These are phyloP conservation scores for Lactarius sanguifluus DNA, from an alignment of 768 basidiomycete genomes.

Conservation along the genomic window DNA sequence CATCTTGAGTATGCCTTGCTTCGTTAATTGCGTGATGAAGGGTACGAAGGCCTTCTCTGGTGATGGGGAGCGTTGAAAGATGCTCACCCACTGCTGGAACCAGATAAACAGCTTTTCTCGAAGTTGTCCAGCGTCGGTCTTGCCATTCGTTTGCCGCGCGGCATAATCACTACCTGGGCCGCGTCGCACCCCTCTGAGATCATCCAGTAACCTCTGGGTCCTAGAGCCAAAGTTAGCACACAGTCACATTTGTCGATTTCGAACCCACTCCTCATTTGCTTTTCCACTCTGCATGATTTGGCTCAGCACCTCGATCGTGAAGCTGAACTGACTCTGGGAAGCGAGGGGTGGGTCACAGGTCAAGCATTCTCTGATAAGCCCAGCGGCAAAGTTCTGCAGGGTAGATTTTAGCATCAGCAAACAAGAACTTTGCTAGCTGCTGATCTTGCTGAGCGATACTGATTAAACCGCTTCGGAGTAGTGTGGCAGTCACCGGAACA, in stretches of 20 bases:
- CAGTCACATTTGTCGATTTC: background rate
- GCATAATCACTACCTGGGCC: slow-evolving; percentile 43
- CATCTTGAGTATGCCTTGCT: slow-evolving; percentile 93
- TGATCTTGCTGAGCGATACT: slow-evolving; percentile 78
- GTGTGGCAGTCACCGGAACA: slow-evolving; percentile 86
- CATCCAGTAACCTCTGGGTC: slow-evolving; percentile 71
- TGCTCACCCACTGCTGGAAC: slow-evolving; percentile 95
- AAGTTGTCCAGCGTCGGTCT: slow-evolving; percentile 72
- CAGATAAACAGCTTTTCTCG: slow-evolving; percentile 72
- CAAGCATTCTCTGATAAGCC: slow-evolving; percentile 83
- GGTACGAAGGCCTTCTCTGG: slow-evolving; percentile 95
- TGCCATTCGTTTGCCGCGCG: slow-evolving; percentile 48
- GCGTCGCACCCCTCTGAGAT: slow-evolving; percentile 69
- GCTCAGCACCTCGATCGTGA: slow-evolving; percentile 76
- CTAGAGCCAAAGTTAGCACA: slow-evolving; percentile 40
- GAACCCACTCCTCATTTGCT: slow-evolving; percentile 79
- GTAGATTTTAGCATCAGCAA: slow-evolving; percentile 72
- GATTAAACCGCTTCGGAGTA: slow-evolving; percentile 82
- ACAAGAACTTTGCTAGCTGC: slow-evolving; percentile 83
- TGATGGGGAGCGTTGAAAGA: slow-evolving; percentile 87
- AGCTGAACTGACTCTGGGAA: slow-evolving; percentile 74
- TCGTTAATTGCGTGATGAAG: slow-evolving; percentile 95
- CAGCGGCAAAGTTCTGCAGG: slow-evolving; percentile 78
- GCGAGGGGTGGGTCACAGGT: slow-evolving; percentile 79
- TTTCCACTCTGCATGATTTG: slow-evolving; percentile 74